Conservation (phyloP, 805 yeast genomes). For the Wickerhamomyces mucosus region DNA sequence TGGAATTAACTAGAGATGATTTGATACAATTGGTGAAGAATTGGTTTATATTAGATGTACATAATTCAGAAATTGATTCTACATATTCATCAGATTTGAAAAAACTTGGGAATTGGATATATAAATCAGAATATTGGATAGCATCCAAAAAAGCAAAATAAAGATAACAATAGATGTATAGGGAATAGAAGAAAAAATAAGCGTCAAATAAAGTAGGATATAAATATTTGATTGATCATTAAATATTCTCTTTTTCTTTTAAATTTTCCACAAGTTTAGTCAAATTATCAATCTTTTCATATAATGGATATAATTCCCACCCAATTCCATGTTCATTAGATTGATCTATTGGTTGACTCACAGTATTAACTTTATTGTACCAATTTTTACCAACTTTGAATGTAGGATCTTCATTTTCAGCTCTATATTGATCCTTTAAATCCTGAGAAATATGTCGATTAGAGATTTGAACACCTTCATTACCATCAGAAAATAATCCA, state of each 20-base stretch:
- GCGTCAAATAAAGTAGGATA: too few species aligned
- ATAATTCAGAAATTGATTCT: conserved; percentile 34
- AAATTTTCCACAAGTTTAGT: conserved; percentile 14
- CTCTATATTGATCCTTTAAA: conserved; percentile 43
- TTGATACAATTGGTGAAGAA: conserved; percentile 41
- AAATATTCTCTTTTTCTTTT: conserved; percentile 12
- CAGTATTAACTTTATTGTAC: conserved; percentile 36
- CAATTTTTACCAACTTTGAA: conserved; percentile 49
- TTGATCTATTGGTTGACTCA: conserved; percentile 49
- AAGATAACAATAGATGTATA: background rate
- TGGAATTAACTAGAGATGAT: conserved; percentile 53
- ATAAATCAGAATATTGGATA: conserved; percentile 64
- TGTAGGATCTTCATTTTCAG: conserved; percentile 62
- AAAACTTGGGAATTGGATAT: conserved; percentile 45
- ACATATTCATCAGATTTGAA: conserved; percentile 44
- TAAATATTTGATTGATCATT: conserved; percentile 5
- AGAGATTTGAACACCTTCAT: conserved; percentile 13
- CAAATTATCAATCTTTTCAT: conserved; percentile 36
- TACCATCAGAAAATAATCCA: background rate
- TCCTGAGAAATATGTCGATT: conserved; percentile 26
- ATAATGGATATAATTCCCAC: conserved; percentile 54
- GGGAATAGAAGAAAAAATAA: background rate
- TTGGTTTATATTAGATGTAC: conserved; percentile 35
- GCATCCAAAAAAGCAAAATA: conserved; percentile 26
- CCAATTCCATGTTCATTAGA: conserved; percentile 48